Base-by-base conservation (phyloP, 2,329 filamentous ascomycete genomes). In the Basipetospora chlamydospora region DNA sequence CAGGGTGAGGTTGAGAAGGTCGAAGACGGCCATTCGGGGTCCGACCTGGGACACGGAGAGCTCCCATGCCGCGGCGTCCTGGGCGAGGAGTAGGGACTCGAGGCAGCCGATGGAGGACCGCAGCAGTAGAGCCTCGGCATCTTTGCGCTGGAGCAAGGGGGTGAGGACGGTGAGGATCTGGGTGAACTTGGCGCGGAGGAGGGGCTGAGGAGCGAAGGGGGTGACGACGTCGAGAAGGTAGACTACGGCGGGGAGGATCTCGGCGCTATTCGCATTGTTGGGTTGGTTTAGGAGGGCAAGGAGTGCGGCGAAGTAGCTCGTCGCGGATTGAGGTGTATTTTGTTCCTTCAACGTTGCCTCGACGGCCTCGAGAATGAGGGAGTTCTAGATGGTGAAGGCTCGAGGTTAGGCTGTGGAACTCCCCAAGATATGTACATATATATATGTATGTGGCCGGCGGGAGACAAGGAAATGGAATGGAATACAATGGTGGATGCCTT, bases 181-280 rank as follows among this genome's bases (percentile, higher is more conserved):
- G 20, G 83, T 80, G 63, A 98, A 98, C 58, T 96, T 95, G 46
- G 85, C 81, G 51, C 87, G 83, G 39, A 98, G 79, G 41, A 98
- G 77, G 41, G 87, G 75, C 42, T 83, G 73, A 38, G 90, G 85
- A 42, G 87, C 77, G 60, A 78, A 82, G 41, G 82, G 81, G 12
- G 86, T 90, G 47, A 95, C 74, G 46, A 93, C 67, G 59, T 98
- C 88, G 63, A 98, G 84, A 12, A 98, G 77, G 59, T 98, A 98
- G 47, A 98, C 81, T 45, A 92, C 80, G 3, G 88, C 83, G 16
- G 81, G 77, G 22, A 83, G 80, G 42, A 92, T 66, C 44, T 92
- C 85, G 55, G 83, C 82, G 54, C 88, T 88, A 38, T 81, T 65
- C 38, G 75, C 73, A 35, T 75, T 79, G 44, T 60, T 66, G 26